These are phyloP conservation scores for Blastomyces percursus DNA, from an alignment of 2,329 filamentous ascomycete species.

Conservation along the genomic window DNA sequence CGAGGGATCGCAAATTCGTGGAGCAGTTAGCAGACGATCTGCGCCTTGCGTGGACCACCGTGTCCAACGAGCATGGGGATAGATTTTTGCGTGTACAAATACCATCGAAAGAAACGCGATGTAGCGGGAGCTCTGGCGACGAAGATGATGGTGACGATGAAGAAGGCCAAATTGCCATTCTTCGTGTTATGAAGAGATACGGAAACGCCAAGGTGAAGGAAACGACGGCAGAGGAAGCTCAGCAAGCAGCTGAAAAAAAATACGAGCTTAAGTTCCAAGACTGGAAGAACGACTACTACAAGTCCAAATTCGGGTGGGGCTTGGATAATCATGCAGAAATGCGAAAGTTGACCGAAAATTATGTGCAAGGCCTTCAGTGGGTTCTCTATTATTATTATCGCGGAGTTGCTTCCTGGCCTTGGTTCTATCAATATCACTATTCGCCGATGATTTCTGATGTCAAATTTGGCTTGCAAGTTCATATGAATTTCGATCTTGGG, in stretches of 20 bases:
- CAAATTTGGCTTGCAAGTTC: slow-evolving; percentile 70
- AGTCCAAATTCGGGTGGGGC: slow-evolving; percentile 81
- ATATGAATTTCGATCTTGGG: slow-evolving; percentile 86
- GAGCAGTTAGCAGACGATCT: slow-evolving; percentile 69
- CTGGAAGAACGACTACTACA: slow-evolving; percentile 95
- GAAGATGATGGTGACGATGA: slow-evolving; percentile 64
- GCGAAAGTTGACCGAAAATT: slow-evolving; percentile 78
- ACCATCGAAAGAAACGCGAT: slow-evolving; percentile 40
- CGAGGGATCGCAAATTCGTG: slow-evolving; percentile 84
- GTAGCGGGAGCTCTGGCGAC: slow-evolving; percentile 28
- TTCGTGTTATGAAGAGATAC: slow-evolving; percentile 78
- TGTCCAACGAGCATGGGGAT: slow-evolving; percentile 53
- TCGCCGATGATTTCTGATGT: slow-evolving; percentile 96
- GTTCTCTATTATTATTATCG: slow-evolving; percentile 97
- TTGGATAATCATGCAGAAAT: slow-evolving; percentile 71
- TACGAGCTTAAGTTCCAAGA: slow-evolving; percentile 82
- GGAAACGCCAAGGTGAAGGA: slow-evolving; percentile 83
- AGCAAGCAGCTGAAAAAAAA: slow-evolving; percentile 66
- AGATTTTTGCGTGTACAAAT: slow-evolving; percentile 55
- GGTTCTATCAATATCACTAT: slow-evolving; percentile 97
- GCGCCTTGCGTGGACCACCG: slow-evolving; percentile 53
- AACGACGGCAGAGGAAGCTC: slow-evolving; percentile 63
- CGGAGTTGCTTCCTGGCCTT: slow-evolving; percentile 95
- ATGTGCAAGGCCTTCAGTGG: slow-evolving; percentile 96
- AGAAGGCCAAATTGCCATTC: slow-evolving; percentile 70